Conservation (phyloP, 1,139 yeast genomes). For the Pneumocystis murina region DNA sequence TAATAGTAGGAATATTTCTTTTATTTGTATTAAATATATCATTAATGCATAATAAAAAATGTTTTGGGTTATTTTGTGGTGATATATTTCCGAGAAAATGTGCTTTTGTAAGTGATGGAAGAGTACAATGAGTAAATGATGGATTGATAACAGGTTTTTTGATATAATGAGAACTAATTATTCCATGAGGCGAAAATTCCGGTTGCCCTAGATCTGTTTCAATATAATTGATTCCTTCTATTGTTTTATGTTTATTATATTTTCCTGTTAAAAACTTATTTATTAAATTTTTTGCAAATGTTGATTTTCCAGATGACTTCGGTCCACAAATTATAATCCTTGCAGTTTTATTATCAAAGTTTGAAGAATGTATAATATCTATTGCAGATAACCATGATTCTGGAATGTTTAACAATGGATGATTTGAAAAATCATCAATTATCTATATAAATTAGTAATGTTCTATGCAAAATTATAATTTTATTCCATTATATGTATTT, state of each 20-base stretch:
- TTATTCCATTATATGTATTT: constrained; percentile 12
- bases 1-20: constrained; percentile 28
- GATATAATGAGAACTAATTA: constrained; percentile 30
- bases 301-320: constrained; percentile 76
- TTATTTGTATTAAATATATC: constrained; percentile 26
- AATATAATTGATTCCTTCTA: constrained; percentile 30
- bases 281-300: constrained; percentile 42
- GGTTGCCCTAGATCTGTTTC: constrained; percentile 92
- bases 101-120: constrained; percentile 23
- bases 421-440: constrained; percentile 12
- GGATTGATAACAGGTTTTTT: constrained; percentile 24
- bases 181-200: constrained; percentile 60
- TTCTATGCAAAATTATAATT: constrained; percentile 8
- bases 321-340: constrained; percentile 39
- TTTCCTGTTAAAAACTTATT: constrained; percentile 28
- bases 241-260: constrained; percentile 8
- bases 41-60: constrained; percentile 36
- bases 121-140: constrained; percentile 21
- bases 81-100: constrained; percentile 55
- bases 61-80: constrained; percentile 54
- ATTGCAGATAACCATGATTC: constrained; percentile 4
- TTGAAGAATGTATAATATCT: constrained; percentile 10
- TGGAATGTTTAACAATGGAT: neutral
- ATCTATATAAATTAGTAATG: constrained; percentile 13
- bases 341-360: neutral